These are phyloP conservation scores for Lasiosphaeria ovina DNA, from an alignment of 495 filamentous ascomycete genomes.

Conservation along the genomic window DNA sequence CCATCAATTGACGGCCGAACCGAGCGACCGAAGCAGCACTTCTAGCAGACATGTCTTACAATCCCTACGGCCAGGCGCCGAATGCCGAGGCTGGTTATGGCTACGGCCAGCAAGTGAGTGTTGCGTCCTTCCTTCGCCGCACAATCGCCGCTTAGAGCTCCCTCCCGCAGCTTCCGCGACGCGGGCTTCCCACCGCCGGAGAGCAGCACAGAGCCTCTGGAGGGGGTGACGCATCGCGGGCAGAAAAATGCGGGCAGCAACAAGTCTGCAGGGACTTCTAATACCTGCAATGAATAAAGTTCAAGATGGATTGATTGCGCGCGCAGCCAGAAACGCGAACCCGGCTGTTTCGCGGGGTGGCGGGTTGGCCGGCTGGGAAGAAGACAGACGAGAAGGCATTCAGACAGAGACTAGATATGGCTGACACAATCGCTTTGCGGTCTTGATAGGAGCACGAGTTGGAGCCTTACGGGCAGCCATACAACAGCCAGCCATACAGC, in stretches of 20 bases:
- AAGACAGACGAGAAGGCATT: not conserved
- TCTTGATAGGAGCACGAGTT: conserved; percentile 39
- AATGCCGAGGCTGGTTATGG: conserved; percentile 48
- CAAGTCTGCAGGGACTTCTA: too few species aligned
- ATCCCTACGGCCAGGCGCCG: conserved; percentile 46
- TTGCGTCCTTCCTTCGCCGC: conserved; percentile 1
- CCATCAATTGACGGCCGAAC: conserved; percentile 17
- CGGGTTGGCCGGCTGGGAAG: not conserved
- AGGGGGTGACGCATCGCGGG: too few species aligned
- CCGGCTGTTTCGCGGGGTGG: not conserved
- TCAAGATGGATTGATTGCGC: too few species aligned
- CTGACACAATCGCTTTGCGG: not conserved
- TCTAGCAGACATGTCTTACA: conserved; percentile 43
- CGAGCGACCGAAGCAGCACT: conserved; percentile 3
- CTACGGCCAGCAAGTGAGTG: conserved; percentile 29
- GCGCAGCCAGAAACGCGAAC: too few species aligned
- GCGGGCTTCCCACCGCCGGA: not conserved
- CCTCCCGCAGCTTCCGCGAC: not conserved
- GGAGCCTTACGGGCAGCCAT: conserved; percentile 28
- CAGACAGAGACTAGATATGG: not conserved
- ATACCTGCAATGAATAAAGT: too few species aligned
- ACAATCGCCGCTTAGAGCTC: too few species aligned
- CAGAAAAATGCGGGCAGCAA: too few species aligned
- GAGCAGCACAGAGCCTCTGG: conserved; percentile 10
- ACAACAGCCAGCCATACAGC: conserved; percentile 13